These are phyloP conservation scores for Cladochytrium replicatum DNA, from an alignment of 192 early-diverging fungal genomes.

Conservation along the genomic window DNA sequence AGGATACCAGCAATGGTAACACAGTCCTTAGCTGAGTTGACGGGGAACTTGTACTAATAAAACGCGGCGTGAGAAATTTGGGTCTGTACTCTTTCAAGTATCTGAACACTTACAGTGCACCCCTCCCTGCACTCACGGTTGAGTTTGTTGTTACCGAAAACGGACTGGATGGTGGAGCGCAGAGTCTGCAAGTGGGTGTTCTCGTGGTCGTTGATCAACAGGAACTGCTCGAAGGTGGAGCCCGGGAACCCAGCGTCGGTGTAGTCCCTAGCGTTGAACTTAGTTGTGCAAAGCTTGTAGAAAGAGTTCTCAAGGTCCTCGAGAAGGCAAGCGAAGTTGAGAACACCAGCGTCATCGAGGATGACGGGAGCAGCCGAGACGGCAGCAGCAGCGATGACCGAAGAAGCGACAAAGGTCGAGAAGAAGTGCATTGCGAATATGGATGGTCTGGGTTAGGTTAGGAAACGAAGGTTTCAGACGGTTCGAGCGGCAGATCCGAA, in stretches of 20 bases:
- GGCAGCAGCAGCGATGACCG: no score
- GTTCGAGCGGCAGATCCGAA: no score
- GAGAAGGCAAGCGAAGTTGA: conserved; percentile 34
- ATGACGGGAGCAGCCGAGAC: no score
- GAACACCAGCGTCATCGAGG: no score
- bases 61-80: no score
- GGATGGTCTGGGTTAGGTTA: no score
- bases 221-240: conserved; percentile 17
- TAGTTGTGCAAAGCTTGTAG: conserved; percentile 20
- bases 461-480: no score
- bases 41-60: conserved; percentile 30
- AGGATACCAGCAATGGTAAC: conserved; percentile 33
- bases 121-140: conserved; percentile 24
- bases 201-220: conserved; percentile 20
- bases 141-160: conserved; percentile 20
- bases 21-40: conserved; percentile 24
- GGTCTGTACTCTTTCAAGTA: no score
- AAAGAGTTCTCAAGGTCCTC: conserved; percentile 29
- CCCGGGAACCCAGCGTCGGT: conserved; percentile 16
- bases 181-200: conserved; percentile 25
- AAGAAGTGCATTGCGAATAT: no score
- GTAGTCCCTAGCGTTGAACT: conserved; percentile 19
- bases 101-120: no score
- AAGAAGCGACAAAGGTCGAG: no score
- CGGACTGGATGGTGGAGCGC: conserved; percentile 11